Conservation (phyloP, 2,329 filamentous ascomycete species). For the Fusarium cicatricum region DNA sequence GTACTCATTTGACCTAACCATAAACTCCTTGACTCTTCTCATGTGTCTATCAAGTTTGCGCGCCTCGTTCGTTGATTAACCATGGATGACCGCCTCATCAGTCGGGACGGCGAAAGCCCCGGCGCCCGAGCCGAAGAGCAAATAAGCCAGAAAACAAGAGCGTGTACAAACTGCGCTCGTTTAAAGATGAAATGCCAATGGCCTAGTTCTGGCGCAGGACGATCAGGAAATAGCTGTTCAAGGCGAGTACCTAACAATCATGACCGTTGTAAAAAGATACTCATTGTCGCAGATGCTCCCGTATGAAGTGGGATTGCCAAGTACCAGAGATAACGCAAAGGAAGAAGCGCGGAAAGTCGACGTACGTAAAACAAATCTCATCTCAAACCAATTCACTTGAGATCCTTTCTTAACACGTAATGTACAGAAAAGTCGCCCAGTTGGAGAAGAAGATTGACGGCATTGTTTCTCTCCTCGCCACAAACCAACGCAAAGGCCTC, state of each 20-base stretch:
- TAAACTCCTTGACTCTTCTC: neutral
- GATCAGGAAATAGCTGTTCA: conserved; percentile 36
- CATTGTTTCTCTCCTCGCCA: conserved; percentile 49
- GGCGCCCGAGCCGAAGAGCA: conserved; percentile 1
- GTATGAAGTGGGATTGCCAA: conserved; percentile 46
- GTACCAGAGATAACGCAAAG: conserved; percentile 47
- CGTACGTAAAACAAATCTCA: conserved; percentile 33
- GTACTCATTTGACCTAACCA: neutral
- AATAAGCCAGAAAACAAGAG: conserved; percentile 40
- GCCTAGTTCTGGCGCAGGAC: conserved; percentile 36
- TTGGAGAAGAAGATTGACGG: conserved; percentile 53
- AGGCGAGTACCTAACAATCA: conserved; percentile 32
- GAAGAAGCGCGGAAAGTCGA: conserved; percentile 49
- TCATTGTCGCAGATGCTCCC: conserved; percentile 42
- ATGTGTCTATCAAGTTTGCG: neutral
- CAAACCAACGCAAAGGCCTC: conserved; percentile 40
- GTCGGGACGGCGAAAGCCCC: conserved; percentile 4
- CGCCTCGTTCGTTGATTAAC: neutral
- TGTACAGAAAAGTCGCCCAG: conserved; percentile 48
- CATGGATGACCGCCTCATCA: conserved; percentile 38
- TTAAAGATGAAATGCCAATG: conserved; percentile 51
- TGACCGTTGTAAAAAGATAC: too few relatives aligned
- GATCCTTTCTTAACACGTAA: neutral
- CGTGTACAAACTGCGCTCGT: conserved; percentile 47
- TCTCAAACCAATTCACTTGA: neutral